Evolutionary conservation across 352 stramenopile genomes (phyloP).

Genomic region (Pythium insidiosum): DNA sequence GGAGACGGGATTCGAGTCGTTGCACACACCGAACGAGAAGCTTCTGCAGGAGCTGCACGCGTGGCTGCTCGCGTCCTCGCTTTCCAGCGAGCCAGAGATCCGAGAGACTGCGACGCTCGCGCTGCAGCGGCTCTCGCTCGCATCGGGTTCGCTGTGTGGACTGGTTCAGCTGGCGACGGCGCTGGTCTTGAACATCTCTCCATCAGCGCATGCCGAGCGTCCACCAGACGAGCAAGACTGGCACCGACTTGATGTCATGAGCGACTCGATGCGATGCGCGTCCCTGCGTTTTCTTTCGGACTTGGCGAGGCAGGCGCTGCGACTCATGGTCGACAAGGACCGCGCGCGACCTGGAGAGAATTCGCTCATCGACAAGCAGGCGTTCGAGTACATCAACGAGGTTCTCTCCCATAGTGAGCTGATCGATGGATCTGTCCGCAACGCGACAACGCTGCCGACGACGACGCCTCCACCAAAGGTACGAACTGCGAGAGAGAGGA

Average conservation of each 20-base stretch:
- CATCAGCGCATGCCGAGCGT: background rate
- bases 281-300: conserved; percentile 37
- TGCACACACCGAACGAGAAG: conserved; percentile 41
- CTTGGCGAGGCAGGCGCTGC: conserved; percentile 35
- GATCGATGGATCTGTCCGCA: no score
- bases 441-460: no score
- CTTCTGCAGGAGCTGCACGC: conserved; percentile 54
- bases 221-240: conserved; percentile 26
- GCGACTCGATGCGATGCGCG: conserved; percentile 21
- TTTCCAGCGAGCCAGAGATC: conserved; percentile 32
- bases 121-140: conserved; percentile 52
- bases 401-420: no score
- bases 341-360: conserved; percentile 19
- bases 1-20: no score
- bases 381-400: conserved; percentile 44
- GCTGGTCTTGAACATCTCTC: conserved; percentile 46
- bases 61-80: conserved; percentile 57
- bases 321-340: conserved; percentile 38
- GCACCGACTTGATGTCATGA: conserved; percentile 55
- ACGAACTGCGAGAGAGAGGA: no score
- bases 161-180: conserved; percentile 59
- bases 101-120: conserved; percentile 55
- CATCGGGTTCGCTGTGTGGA: conserved; percentile 73
- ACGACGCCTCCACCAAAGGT: no score
- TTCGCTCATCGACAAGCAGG: conserved; percentile 32